phyloP scores from a whole-genome alignment of 306 rosid genomes.

The Cicer judaicum region DNA sequence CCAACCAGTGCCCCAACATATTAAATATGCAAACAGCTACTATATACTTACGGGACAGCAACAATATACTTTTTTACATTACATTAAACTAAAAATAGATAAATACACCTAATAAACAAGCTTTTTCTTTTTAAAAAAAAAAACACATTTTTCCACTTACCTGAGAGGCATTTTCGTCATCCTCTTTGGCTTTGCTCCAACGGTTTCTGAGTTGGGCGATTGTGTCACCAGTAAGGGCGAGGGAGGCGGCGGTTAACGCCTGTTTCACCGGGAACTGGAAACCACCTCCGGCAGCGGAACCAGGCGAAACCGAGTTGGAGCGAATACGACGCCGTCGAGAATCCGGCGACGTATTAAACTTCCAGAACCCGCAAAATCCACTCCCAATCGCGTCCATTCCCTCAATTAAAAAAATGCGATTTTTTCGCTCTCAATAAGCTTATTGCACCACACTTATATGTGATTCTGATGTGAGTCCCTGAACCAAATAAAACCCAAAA shows the following conservation, averaged over 20 bases:
- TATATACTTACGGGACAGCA: too few relatives aligned
- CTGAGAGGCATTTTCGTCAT: constrained; percentile 46
- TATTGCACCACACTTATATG: not conserved
- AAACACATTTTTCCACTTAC: constrained; percentile 33
- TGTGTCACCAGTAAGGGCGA: constrained; percentile 56
- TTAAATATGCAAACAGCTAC: too few relatives aligned
- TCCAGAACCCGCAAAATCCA: constrained; percentile 70
- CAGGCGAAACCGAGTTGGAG: constrained; percentile 56
- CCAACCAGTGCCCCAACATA: too few relatives aligned
- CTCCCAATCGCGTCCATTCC: constrained; percentile 72
- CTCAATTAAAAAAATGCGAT: not conserved
- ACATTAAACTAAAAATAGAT: not conserved
- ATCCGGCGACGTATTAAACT: constrained; percentile 55
- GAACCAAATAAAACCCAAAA: not conserved
- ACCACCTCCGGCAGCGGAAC: constrained; percentile 58
- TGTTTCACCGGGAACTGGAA: constrained; percentile 74
- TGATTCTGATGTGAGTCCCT: not conserved
- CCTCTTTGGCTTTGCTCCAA: constrained; percentile 48
- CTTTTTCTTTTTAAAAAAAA: not conserved
- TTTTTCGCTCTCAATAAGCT: constrained; percentile 22
- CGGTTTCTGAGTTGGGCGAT: constrained; percentile 55
- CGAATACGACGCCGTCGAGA: constrained; percentile 47
- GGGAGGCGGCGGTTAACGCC: constrained; percentile 75
- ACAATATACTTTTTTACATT: not conserved
- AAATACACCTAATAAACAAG: constrained; percentile 3